These are phyloP conservation scores for Balakata baccata DNA, from an alignment of 345 rosid genomes.

Conservation along the genomic window DNA sequence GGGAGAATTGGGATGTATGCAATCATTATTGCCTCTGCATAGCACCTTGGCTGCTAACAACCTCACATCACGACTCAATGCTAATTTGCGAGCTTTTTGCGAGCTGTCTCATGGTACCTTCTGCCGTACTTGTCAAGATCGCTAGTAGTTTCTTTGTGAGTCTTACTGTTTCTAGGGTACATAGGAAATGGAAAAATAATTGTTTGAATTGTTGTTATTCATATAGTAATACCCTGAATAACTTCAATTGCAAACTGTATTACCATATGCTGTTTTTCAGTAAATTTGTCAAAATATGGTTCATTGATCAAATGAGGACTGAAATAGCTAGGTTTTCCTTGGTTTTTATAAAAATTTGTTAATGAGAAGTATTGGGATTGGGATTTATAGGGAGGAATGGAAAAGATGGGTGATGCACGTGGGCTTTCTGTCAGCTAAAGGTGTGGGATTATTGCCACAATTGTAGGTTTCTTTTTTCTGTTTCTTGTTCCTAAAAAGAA, in stretches of 20 bases:
- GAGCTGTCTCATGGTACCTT: constrained; percentile 98
- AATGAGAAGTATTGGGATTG: constrained; percentile 53
- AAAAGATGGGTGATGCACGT: constrained; percentile 85
- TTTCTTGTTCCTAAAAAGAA: constrained; percentile 18
- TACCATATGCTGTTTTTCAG: neutral
- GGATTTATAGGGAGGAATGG: constrained; percentile 75
- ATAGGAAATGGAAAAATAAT: constrained; percentile 15
- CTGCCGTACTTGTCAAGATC: constrained; percentile 92
- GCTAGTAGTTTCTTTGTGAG: constrained; percentile 94
- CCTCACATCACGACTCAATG: constrained; percentile 64
- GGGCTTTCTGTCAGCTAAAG: constrained; percentile 73
- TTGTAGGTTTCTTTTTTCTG: constrained; percentile 66
- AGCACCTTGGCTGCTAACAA: constrained; percentile 36
- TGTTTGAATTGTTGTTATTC: constrained; percentile 23
- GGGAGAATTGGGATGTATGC: constrained; percentile 74
- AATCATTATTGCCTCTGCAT: constrained; percentile 70
- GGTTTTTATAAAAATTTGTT: constrained; percentile 24
- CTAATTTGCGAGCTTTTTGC: constrained; percentile 74
- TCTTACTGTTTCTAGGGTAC: constrained; percentile 57
- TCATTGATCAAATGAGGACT: neutral
- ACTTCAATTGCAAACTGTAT: constrained; percentile 14
- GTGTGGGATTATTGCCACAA: constrained; percentile 54
- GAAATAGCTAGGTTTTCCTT: constrained; percentile 18
- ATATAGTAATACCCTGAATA: constrained; percentile 4
- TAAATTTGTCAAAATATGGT: neutral